These are phyloP conservation scores for Takashimella tepidaria DNA, from an alignment of 1,284 basidiomycete species.

Conservation along the genomic window DNA sequence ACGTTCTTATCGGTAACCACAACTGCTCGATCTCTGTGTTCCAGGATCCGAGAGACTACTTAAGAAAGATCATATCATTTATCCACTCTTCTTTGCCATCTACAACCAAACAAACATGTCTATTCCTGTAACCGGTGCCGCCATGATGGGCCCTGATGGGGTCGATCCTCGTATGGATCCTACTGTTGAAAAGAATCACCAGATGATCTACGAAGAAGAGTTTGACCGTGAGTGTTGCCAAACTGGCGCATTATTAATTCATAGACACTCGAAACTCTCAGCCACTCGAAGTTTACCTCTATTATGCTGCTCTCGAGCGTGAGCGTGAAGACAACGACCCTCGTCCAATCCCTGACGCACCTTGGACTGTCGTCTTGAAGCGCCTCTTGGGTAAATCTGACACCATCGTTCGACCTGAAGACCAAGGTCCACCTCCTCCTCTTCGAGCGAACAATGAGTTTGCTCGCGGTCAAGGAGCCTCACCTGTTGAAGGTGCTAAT, in stretches of 20 bases:
- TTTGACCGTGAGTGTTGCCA: slow-evolving; percentile 9
- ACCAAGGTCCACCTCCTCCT: background rate
- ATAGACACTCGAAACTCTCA: slow-evolving; percentile 6
- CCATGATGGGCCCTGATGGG: slow-evolving; percentile 9
- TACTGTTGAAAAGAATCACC: background rate
- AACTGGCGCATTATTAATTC: background rate
- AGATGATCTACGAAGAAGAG: slow-evolving; percentile 5
- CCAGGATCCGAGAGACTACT: no score
- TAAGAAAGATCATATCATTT: no score
- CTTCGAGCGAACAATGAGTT: background rate
- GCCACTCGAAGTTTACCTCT: slow-evolving; percentile 16
- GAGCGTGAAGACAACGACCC: slow-evolving; percentile 10
- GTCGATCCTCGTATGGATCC: slow-evolving; percentile 8
- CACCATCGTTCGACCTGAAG: slow-evolving; percentile 1
- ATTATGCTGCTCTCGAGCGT: slow-evolving; percentile 16
- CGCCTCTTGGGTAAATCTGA: slow-evolving; percentile 1
- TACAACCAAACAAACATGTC: no score
- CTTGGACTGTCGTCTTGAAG: slow-evolving; percentile 10
- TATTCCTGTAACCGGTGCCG: background rate
- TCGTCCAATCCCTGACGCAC: slow-evolving; percentile 16
- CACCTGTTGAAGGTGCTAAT: no score
- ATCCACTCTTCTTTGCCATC: no score
- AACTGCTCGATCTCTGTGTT: no score
- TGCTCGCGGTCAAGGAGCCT: background rate
- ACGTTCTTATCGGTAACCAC: no score